Evolutionary conservation across 139 green algal genomes (phyloP).

Genomic region (Parachlorella kessleri): DNA sequence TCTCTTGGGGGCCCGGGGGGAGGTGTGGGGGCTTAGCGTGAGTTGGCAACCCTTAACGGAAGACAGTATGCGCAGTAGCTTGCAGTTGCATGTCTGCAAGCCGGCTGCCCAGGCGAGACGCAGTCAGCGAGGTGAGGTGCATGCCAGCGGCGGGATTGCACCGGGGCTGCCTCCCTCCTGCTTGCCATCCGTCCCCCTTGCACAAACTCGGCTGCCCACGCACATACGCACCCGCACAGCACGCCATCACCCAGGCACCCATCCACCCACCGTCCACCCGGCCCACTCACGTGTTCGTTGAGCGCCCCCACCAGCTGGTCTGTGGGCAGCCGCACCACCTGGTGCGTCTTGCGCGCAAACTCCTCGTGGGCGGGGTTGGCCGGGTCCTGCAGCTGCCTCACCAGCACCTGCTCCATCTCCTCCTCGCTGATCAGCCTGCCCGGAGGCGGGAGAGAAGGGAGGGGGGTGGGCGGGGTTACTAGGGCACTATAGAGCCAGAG

Average conservation of each 20-base stretch:
- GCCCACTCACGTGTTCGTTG: conserved; percentile 68
- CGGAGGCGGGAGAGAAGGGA: too few species aligned
- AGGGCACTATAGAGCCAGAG: too few species aligned
- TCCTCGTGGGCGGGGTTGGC: conserved; percentile 29
- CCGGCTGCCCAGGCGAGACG: too few species aligned
- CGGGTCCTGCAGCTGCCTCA: conserved; percentile 43
- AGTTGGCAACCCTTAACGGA: too few species aligned
- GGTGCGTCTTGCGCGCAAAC: conserved; percentile 36
- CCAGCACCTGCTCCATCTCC: conserved; percentile 54
- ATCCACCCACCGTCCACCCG: background rate
- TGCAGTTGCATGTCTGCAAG: too few species aligned
- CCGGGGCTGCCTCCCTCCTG: background rate
- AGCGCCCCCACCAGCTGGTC: conserved; percentile 69
- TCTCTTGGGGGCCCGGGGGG: too few species aligned
- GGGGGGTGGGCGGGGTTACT: too few species aligned
- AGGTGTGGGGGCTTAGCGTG: too few species aligned
- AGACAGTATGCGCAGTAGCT: too few species aligned
- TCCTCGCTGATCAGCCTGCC: conserved; percentile 49
- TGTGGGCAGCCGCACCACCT: conserved; percentile 45
- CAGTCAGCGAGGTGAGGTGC: too few species aligned
- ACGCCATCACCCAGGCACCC: background rate
- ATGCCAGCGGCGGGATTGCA: too few species aligned
- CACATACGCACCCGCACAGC: too few species aligned
- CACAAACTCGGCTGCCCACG: background rate
- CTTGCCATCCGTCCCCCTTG: background rate